Base-by-base conservation (phyloP, 140 eudicot species). In the Senecio squalidus region DNA sequence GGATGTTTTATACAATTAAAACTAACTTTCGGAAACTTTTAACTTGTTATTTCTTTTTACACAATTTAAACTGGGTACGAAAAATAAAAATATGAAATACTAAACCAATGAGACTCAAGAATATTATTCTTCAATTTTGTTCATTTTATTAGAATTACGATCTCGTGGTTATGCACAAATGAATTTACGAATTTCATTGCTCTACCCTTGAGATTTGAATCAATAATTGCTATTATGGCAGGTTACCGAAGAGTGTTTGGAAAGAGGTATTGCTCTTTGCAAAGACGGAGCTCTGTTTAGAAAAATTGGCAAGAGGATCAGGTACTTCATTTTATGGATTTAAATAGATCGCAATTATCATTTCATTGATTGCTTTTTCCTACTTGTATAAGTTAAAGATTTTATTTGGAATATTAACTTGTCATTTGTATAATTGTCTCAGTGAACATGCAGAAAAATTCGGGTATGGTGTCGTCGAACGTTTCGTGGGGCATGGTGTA, bases 401-500 rank as follows among this genome's bases (percentile, higher is more conserved):
- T 16, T 45, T 48, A 8, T n/a, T 67, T 26, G 26, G n/a, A 38
- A 20, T 50, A 60, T 30, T 49, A 39, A 38, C 55, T 13, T 10
- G n/a, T 39, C 18, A 24, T n/a, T 59, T 64, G 48, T 29, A 25
- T 57, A 13, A 18, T 61, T 56, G 15, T 74, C 41, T 67, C 82
- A 67, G 73, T 30, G 66, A 55, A 1, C 55, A 30, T 73, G 95
- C 97, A 69, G 89, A 89, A 68, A 76, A 78, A 73, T 76, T 79
- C 70, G 41, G 68, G 24, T 89, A 85, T 59, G 97, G 97, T 40
- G 97, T 89, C 54, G 95, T 89, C 40, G 74, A 81, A 67, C 84
- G 77, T 59, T 89, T 85, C 27, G 95, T 89, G 59, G 97, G 97
- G 46, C 97, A 89, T 73, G 97, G 97, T 23, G 84, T 89, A 17